Percentiles rank a stretch among this genome's conserved stretches.
These are phyloP conservation scores for Leccinum insigne DNA, from an alignment of 1,284 basidiomycete species.

Conservation along the genomic window DNA sequence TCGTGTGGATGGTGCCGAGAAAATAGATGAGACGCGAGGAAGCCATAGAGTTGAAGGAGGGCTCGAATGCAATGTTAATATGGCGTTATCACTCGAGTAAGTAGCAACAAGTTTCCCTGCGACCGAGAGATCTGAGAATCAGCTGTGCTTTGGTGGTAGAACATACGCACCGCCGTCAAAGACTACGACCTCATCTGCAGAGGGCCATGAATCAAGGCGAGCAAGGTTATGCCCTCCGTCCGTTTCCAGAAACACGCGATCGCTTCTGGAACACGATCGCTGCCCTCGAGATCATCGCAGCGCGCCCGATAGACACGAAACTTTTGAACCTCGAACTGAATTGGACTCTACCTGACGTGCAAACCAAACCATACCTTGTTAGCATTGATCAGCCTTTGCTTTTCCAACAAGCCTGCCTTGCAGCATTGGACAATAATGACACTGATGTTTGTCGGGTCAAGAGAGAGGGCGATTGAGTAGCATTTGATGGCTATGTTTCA, in stretches of 20 bases:
- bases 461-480: background rate
- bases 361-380: background rate
- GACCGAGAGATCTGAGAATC: conserved; percentile 7
- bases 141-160: conserved; percentile 12
- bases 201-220: conserved; percentile 47
- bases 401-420: background rate
- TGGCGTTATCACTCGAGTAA: conserved; percentile 40
- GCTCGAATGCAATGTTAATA: conserved; percentile 50
- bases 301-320: background rate
- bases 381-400: background rate
- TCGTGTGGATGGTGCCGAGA: conserved; percentile 58
- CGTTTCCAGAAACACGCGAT: conserved; percentile 61
- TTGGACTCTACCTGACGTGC: background rate
- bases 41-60: conserved; percentile 48
- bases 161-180: conserved; percentile 54
- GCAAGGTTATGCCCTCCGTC: conserved; percentile 45
- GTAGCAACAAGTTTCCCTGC: conserved; percentile 36
- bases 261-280: conserved; percentile 66
- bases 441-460: background rate
- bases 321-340: background rate
- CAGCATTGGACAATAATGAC: background rate
- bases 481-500: background rate
- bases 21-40: conserved; percentile 56
- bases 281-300: too few relatives aligned
- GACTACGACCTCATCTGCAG: conserved; percentile 64